Percentiles rank a stretch among this genome's conserved stretches.
phyloP scores from a whole-genome alignment of 257 asterid genomes.

The Rhazya stricta region DNA sequence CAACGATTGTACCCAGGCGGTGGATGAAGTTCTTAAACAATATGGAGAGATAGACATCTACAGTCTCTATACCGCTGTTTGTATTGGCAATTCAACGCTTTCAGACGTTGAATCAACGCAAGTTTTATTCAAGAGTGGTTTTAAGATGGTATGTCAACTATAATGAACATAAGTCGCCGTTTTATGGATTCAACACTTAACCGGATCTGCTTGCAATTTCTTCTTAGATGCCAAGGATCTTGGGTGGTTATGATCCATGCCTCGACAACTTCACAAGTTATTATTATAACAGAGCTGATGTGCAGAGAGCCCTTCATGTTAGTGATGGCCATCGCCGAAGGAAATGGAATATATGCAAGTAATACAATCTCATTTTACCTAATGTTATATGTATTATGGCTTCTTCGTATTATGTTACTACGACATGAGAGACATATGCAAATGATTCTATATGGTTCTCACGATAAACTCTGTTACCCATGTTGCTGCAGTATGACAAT shows the following conservation, averaged over 20 bases:
- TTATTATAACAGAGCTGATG: slow-evolving; percentile 65
- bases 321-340: slow-evolving; percentile 43
- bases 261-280: slow-evolving; percentile 64
- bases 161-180: neutral
- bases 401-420: neutral
- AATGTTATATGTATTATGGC: neutral
- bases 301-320: slow-evolving; percentile 83
- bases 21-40: slow-evolving; percentile 62
- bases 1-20: slow-evolving; percentile 37
- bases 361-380: slow-evolving; percentile 7
- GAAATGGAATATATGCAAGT: slow-evolving; percentile 93
- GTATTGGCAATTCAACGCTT: slow-evolving; percentile 38
- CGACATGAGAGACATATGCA: neutral
- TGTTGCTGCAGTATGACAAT: slow-evolving; percentile 59
- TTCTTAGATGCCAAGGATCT: slow-evolving; percentile 59
- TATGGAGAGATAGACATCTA: slow-evolving; percentile 77
- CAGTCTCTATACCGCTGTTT: slow-evolving; percentile 74
- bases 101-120: slow-evolving; percentile 24
- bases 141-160: slow-evolving; percentile 43
- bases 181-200: neutral
- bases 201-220: neutral
- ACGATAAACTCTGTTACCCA: neutral
- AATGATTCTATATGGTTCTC: neutral
- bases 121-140: slow-evolving; percentile 36
- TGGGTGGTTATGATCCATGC: slow-evolving; percentile 90